These are phyloP conservation scores for Microbotryum silenes-acaulis DNA, from an alignment of 1,284 basidiomycete genomes.

Conservation along the genomic window DNA sequence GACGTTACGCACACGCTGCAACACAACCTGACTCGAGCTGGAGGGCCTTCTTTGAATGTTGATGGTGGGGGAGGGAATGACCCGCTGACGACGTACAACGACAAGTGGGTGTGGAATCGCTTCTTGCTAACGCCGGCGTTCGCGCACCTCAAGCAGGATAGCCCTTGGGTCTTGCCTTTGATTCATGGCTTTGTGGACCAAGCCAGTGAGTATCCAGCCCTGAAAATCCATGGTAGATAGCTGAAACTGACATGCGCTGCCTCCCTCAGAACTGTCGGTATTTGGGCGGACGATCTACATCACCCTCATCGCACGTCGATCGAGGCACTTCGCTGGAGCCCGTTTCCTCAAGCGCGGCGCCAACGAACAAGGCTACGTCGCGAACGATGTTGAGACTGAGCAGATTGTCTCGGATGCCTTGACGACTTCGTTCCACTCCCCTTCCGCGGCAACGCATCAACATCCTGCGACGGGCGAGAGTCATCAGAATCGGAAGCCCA, in stretches of 20 bases:
- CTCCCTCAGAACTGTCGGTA: constrained; percentile 68
- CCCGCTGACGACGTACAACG: constrained; percentile 50
- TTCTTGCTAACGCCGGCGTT: constrained; percentile 67
- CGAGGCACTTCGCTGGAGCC: constrained; percentile 91
- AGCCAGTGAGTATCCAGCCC: constrained; percentile 62
- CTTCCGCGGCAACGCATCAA: neutral
- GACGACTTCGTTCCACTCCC: constrained; percentile 78
- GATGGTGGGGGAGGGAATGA: neutral
- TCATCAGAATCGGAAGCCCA: constrained; percentile 48
- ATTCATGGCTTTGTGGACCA: constrained; percentile 97
- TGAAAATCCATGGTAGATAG: neutral
- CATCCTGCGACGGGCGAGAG: constrained; percentile 29
- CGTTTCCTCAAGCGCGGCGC: constrained; percentile 92
- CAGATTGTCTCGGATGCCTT: constrained; percentile 93
- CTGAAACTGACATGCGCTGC: neutral
- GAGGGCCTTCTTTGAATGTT: neutral
- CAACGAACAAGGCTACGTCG: constrained; percentile 92
- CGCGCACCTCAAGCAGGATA: constrained; percentile 47
- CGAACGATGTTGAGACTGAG: constrained; percentile 98
- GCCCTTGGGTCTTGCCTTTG: constrained; percentile 83
- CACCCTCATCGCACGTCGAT: constrained; percentile 86
- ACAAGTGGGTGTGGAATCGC: constrained; percentile 94
- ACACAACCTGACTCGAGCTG: constrained; percentile 64
- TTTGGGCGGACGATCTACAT: constrained; percentile 85
- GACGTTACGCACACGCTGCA: constrained; percentile 93